Base-by-base conservation (phyloP, 768 basidiomycete genomes). In the Symmetrospora coprosmae region DNA sequence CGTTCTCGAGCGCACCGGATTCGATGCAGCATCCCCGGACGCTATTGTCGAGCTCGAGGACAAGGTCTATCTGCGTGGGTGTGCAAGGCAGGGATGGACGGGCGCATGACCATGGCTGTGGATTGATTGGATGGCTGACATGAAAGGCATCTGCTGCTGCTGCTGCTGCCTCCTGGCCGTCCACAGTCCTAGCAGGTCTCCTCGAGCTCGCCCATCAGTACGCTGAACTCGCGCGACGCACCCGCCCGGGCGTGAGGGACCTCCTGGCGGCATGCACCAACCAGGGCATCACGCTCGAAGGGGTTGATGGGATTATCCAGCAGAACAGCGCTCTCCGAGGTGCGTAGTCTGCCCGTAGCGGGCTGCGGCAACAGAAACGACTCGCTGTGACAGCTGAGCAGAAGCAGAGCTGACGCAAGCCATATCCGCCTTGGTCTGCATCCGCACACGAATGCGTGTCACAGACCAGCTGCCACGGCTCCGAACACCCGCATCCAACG, bases 11-110 rank as follows among this genome's bases (percentile, higher is more conserved):
- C 55, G 37, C 28, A 45, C 19, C 25, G 55, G 55, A 23, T 58
- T 58, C 41, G 55, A 58, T 31, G 55, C 55, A 16, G 37, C 31
- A 4, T 45, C 41, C 37, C 55, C 55, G 21, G 55, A 58, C 37
- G 55, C 55, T 30, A 39, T 58, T n/a, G 40, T 47, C 43, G 55
- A 58, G 55, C 55, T 58, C 38, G 55, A 58, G 23, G 55, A 58
- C 43, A 58, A 58, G 41, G 31, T 58, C 19, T 17, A n/a, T 6
- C 43, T 58, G 55, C 55, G 55, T 58, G 7, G 40, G 51, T 50
- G 49, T 7, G 16, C 9, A 4, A 8, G 13, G 2, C 6, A 11
- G n/a, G 6, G 49, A 27, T 16, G 51, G 27, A 23, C 9, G 13
- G 14, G 51, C 25, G n/a, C 33, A n/a, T 21, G 5, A 5, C n/a